Evolutionary conservation across 129 eudicot species (phyloP).

Genomic region (Escallonia herrerae): DNA sequence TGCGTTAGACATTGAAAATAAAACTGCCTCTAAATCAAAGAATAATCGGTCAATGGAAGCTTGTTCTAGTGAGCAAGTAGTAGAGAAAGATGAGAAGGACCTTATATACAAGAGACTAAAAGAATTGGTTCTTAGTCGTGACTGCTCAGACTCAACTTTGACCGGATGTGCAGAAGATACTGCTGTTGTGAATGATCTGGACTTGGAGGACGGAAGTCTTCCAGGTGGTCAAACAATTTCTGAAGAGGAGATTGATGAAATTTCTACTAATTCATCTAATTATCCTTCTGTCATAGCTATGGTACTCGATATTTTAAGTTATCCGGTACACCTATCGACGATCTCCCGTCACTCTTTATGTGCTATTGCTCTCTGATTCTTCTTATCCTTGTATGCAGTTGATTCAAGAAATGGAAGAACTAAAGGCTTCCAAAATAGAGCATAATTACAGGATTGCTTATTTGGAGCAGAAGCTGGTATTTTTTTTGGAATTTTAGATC

Average conservation of each 20-base stretch:
- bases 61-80: conserved; percentile 7
- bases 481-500: conserved; percentile 3
- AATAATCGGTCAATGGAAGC: conserved; percentile 14
- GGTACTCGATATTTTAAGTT: conserved; percentile 31
- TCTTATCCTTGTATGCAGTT: conserved; percentile 29
- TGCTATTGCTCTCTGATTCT: neutral
- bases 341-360: neutral
- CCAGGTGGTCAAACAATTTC: conserved; percentile 2
- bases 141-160: conserved; percentile 13
- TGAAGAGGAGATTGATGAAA: conserved; percentile 22
- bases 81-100: conserved; percentile 36
- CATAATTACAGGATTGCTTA: conserved; percentile 30
- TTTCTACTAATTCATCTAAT: conserved; percentile 18
- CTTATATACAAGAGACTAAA: conserved; percentile 46
- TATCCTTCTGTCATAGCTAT: conserved; percentile 29
- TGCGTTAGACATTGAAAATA: conserved; percentile 9
- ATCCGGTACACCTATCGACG: neutral
- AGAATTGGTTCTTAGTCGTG: conserved; percentile 38
- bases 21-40: conserved; percentile 17
- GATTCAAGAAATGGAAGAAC: conserved; percentile 45
- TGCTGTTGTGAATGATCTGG: conserved; percentile 11
- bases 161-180: conserved; percentile 15
- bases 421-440: conserved; percentile 35
- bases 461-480: conserved; percentile 69
- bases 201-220: conserved; percentile 13